phyloP scores from a whole-genome alignment of 192 early-diverging fungal species.

The Coemansia sp. region DNA sequence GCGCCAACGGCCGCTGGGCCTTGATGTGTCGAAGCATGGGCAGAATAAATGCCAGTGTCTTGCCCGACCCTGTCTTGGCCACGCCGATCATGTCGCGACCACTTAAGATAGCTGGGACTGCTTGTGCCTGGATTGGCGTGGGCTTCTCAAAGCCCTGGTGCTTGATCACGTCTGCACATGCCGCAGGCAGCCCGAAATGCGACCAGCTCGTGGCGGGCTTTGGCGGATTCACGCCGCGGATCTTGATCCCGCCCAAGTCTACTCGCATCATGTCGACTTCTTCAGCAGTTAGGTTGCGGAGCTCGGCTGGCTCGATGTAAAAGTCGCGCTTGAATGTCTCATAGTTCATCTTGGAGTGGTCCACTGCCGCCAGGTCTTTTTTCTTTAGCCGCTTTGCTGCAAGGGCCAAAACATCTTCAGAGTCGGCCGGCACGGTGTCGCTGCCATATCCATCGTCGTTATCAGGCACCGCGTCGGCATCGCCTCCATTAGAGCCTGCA shows the following conservation, averaged over 20 bases:
- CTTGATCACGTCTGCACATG: conserved; percentile 56
- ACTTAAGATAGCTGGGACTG: conserved; percentile 94
- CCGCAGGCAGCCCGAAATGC: conserved; percentile 89
- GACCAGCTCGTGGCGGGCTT: conserved; percentile 95
- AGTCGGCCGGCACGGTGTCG: conserved; percentile 48
- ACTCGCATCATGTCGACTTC: conserved; percentile 81
- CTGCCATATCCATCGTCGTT: conserved; percentile 56
- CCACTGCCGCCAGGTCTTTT: conserved; percentile 85
- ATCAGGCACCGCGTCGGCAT: conserved; percentile 20
- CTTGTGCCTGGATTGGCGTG: conserved; percentile 87
- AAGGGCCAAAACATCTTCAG: conserved; percentile 72
- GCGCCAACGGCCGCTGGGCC: conserved; percentile 74
- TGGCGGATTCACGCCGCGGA: conserved; percentile 85
- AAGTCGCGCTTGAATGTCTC: conserved; percentile 90
- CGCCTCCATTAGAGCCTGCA: conserved; percentile 2
- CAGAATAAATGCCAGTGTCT: conserved; percentile 90
- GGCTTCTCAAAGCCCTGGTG: conserved; percentile 73
- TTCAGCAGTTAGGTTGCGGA: conserved; percentile 74
- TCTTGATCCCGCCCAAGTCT: conserved; percentile 91
- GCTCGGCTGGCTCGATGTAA: conserved; percentile 92
- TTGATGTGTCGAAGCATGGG: conserved; percentile 97
- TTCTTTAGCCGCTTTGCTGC: conserved; percentile 85
- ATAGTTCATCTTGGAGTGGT: conserved; percentile 84
- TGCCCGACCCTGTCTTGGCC: conserved; percentile 91
- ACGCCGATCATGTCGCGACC: conserved; percentile 95